Percentiles rank a stretch among this genome's conserved stretches.
Conservation (phyloP, 2,329 filamentous ascomycete genomes). For the Fusarium pilosicola region DNA sequence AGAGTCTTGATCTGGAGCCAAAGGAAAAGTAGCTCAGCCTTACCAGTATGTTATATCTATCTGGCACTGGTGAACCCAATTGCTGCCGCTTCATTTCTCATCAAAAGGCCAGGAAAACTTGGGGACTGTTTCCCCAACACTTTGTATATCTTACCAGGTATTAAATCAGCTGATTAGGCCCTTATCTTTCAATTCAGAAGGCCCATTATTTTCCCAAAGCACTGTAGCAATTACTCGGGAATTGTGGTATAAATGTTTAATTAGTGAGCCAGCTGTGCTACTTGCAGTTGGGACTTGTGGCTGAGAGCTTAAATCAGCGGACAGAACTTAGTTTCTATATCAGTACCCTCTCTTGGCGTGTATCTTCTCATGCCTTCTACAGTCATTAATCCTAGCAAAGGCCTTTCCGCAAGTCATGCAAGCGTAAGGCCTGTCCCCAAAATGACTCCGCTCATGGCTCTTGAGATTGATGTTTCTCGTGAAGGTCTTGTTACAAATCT, state of each 20-base stretch:
- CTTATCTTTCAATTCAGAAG: too few species aligned
- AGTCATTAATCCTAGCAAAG: not conserved
- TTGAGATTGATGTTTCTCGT: not conserved
- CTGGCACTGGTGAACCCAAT: fast-evolving
- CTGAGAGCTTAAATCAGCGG: too few species aligned
- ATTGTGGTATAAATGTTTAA: too few species aligned
- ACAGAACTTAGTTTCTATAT: too few species aligned
- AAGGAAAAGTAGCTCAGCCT: not conserved
- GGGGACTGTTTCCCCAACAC: too few species aligned
- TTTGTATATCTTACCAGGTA: too few species aligned
- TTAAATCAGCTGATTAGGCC: too few species aligned
- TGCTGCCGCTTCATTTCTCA: not conserved
- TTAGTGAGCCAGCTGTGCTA: too few species aligned
- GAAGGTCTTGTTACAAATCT: not conserved
- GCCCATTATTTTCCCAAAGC: too few species aligned
- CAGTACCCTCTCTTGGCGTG: not conserved
- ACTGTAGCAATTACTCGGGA: too few species aligned
- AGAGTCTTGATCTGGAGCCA: not conserved
- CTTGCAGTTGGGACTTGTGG: fast-evolving
- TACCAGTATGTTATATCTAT: fast-evolving
- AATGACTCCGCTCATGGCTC: slow-evolving; percentile 1
- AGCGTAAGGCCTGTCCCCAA: not conserved
- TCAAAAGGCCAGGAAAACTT: too few species aligned
- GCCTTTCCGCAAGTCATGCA: not conserved
- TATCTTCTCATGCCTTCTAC: slow-evolving; percentile 20